A percentile compares a stretch with the other conserved stretches of the same genome.
Evolutionary conservation across 75 land plant species (phyloP).

Genomic region (Pinus taeda): DNA sequence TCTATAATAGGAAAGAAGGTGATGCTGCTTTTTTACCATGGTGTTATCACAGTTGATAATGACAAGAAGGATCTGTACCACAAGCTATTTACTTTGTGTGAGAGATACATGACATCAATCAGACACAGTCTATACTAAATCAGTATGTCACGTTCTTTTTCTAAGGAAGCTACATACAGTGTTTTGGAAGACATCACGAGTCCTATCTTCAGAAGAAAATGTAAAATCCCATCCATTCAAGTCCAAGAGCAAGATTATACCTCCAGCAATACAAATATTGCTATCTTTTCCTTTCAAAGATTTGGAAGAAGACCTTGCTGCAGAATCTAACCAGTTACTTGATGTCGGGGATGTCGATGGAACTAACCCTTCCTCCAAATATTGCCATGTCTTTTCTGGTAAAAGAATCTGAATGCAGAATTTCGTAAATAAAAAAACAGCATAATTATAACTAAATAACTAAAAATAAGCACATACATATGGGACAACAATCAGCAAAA

Average conservation of each 20-base stretch:
- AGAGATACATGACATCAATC: no score
- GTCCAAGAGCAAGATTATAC: slow-evolving; percentile 27
- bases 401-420: slow-evolving; percentile 48
- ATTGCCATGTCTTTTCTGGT: slow-evolving; percentile 70
- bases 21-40: no score
- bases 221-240: not conserved
- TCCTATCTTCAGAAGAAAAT: no score
- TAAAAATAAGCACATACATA: not conserved
- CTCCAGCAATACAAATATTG: slow-evolving; percentile 84
- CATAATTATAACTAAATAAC: not conserved
- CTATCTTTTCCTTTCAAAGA: slow-evolving; percentile 43
- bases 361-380: slow-evolving; percentile 85
- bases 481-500: not conserved
- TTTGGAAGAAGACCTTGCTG: slow-evolving; percentile 27
- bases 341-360: slow-evolving; percentile 44
- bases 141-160: no score
- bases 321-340: slow-evolving; percentile 85
- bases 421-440: not conserved
- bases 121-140: no score
- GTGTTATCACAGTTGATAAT: no score
- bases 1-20: no score
- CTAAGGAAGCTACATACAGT: no score
- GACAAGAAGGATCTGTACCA: no score
- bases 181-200: no score
- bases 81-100: no score